Evolutionary conservation across 495 filamentous ascomycete genomes (phyloP).

Genomic region (Cairneyella variabilis): DNA sequence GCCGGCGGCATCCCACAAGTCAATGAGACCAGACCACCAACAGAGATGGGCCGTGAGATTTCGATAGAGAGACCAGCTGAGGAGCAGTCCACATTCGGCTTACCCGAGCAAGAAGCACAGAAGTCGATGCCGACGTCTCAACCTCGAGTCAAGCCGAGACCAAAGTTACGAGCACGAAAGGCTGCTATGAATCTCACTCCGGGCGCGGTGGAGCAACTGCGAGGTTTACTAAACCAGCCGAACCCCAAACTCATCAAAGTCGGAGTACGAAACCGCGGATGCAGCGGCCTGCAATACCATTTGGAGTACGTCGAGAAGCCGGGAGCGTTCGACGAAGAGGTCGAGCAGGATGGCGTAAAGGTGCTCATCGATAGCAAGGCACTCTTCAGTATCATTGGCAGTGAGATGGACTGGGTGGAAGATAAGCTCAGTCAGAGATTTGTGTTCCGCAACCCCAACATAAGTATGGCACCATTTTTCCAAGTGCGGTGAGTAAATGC

Average conservation of each 20-base stretch:
- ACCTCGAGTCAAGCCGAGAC: constrained; percentile 42
- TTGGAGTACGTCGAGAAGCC: constrained; percentile 93
- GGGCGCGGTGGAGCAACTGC: constrained; percentile 70
- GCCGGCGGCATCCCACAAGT: constrained; percentile 49
- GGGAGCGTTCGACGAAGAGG: constrained; percentile 81
- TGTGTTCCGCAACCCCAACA: constrained; percentile 95
- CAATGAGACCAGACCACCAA: constrained; percentile 50
- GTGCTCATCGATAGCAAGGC: constrained; percentile 96
- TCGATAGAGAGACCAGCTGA: constrained; percentile 4
- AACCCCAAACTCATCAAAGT: constrained; percentile 89
- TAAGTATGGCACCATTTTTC: constrained; percentile 60
- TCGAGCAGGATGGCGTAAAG: constrained; percentile 94
- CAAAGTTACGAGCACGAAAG: constrained; percentile 78
- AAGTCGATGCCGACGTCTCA: constrained; percentile 40
- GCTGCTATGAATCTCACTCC: constrained; percentile 85
- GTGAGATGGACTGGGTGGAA: constrained; percentile 99
- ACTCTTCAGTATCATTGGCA: constrained; percentile 95
- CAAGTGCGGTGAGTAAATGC: constrained; percentile 10
- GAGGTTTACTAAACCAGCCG: constrained; percentile 69
- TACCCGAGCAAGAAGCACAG: constrained; percentile 64
- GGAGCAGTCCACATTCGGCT: constrained; percentile 22
- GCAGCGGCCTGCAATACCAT: constrained; percentile 92
- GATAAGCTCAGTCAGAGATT: constrained; percentile 88
- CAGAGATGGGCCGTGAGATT: constrained; percentile 27
- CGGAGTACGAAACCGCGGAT: constrained; percentile 92